Evolutionary conservation across 441 rosid genomes (phyloP).

Genomic region (Erysimum cheiri): DNA sequence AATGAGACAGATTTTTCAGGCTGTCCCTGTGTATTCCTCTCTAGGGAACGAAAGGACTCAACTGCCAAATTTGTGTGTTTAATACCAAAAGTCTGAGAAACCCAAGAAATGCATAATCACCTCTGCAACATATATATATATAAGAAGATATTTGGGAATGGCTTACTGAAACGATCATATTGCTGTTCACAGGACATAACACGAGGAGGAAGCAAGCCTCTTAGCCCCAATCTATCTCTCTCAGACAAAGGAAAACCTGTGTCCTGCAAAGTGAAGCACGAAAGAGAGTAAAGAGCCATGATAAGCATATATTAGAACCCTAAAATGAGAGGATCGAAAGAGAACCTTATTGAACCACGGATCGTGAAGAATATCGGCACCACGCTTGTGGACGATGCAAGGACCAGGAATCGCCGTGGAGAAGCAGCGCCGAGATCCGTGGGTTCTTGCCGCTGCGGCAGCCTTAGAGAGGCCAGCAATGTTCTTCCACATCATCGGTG

Average conservation of each 20-base stretch:
- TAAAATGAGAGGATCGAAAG: background rate
- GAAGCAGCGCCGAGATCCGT: slow-evolving; percentile 68
- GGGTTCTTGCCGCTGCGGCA: slow-evolving; percentile 51
- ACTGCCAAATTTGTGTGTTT: slow-evolving; percentile 49
- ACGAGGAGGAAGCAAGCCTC: slow-evolving; percentile 98
- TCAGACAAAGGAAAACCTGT: slow-evolving; percentile 97
- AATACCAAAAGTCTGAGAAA: slow-evolving; percentile 29
- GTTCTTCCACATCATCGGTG: slow-evolving; percentile 68
- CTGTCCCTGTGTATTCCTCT: slow-evolving; percentile 76
- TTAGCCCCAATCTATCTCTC: slow-evolving; percentile 92
- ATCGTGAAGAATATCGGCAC: slow-evolving; percentile 98
- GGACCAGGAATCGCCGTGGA: slow-evolving; percentile 88
- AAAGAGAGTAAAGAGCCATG: background rate
- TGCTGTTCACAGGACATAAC: slow-evolving; percentile 92
- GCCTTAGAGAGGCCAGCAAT: slow-evolving; percentile 50
- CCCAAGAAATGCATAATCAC: too few species aligned
- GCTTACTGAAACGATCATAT: slow-evolving; percentile 92
- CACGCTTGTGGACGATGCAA: slow-evolving; percentile 93
- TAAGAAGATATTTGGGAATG: too few species aligned
- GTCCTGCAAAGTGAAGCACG: slow-evolving; percentile 54
- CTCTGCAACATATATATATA: too few species aligned
- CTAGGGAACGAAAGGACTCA: slow-evolving; percentile 89
- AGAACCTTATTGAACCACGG: slow-evolving; percentile 98
- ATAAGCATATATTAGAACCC: slow-evolving; percentile 12
- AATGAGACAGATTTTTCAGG: slow-evolving; percentile 70